Conservation (phyloP, 352 stramenopile species). For the Globisporangium canariense region DNA sequence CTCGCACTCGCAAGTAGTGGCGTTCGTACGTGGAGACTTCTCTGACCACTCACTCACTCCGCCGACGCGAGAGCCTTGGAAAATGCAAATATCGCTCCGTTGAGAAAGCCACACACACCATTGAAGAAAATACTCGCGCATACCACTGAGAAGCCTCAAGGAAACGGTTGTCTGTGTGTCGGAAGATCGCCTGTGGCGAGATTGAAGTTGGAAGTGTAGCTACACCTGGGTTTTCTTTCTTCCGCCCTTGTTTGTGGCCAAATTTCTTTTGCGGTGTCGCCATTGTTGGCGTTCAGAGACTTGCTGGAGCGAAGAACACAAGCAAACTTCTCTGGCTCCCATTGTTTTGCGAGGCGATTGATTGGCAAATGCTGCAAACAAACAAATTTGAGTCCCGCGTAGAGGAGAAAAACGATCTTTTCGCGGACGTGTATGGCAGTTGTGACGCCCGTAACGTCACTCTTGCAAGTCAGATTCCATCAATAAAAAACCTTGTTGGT, state of each 20-base stretch:
- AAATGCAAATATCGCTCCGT: too few species aligned
- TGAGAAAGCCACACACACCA: too few species aligned
- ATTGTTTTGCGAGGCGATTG: too few species aligned
- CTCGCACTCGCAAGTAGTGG: too few species aligned
- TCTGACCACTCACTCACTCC: too few species aligned
- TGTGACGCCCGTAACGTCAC: constrained; percentile 1
- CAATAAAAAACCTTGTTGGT: not conserved
- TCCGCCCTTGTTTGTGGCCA: not conserved
- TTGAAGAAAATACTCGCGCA: not conserved
- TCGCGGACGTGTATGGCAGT: not conserved
- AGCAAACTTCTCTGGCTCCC: too few species aligned
- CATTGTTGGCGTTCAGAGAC: not conserved
- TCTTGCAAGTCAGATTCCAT: not conserved
- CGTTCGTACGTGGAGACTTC: too few species aligned
- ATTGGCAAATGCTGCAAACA: too few species aligned
- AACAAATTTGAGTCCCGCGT: too few species aligned
- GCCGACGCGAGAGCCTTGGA: too few species aligned
- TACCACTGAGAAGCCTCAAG: not conserved
- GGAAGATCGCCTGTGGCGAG: not conserved
- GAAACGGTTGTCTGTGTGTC: not conserved
- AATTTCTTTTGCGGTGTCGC: not conserved
- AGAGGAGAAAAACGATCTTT: not conserved
- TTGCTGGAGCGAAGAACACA: not conserved
- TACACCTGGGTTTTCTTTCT: not conserved
- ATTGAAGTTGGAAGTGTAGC: not conserved